phyloP scores from a whole-genome alignment of 106 monocot genomes.

The Allium fistulosum region DNA sequence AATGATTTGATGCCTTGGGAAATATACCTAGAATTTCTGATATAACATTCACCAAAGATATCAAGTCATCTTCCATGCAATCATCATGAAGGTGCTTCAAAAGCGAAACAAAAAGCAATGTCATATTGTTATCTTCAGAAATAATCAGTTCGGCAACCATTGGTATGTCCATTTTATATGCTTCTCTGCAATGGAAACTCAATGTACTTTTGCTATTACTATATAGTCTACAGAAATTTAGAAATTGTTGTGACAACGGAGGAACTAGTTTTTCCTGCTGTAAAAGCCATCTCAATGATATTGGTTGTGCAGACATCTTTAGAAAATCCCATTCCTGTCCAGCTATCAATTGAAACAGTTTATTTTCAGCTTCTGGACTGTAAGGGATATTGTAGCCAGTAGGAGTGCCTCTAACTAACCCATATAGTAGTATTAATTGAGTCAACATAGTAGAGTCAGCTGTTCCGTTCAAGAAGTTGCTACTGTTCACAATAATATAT shows the following conservation, averaged over 20 bases:
- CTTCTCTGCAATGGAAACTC: conserved; percentile 15
- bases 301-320: conserved; percentile 51
- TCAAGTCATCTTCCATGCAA: conserved; percentile 41
- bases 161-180: conserved; percentile 35
- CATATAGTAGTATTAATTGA: conserved; percentile 68
- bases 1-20: conserved; percentile 59
- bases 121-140: conserved; percentile 44
- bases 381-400: conserved; percentile 11
- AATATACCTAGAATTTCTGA: conserved; percentile 37
- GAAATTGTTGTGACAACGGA: conserved; percentile 44
- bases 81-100: conserved; percentile 31
- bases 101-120: conserved; percentile 47
- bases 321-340: conserved; percentile 67
- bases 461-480: conserved; percentile 29
- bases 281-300: conserved; percentile 78
- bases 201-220: conserved; percentile 20
- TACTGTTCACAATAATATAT: conserved; percentile 66
- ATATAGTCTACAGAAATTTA: conserved; percentile 62
- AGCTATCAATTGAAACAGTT: conserved; percentile 45
- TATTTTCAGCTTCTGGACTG: conserved; percentile 77
- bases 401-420: conserved; percentile 38
- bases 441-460: conserved; percentile 46
- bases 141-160: conserved; percentile 57
- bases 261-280: conserved; percentile 43
- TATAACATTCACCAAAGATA: conserved; percentile 45